Evolutionary conservation across 1,139 yeast species (phyloP), one percentile per base, ranked within the genome.

Genomic region (Saccharomyces hybrid): DNA sequence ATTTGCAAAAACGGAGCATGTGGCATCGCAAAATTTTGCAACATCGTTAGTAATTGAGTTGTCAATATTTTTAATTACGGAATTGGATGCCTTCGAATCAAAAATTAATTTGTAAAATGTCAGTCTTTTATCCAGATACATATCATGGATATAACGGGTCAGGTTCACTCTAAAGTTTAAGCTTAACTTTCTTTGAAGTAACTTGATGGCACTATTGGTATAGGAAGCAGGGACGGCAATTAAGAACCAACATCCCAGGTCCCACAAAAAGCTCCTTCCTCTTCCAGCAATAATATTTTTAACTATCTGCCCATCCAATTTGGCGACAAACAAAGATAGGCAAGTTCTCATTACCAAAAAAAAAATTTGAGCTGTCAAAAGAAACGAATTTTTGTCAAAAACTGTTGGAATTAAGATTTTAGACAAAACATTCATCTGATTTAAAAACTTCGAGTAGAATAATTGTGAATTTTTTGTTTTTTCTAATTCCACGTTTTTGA

Each of bases 151-250:
- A 70, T 91, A 91, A 61, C 97, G 80, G 31, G 87, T 84, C 63
- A 91, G 76, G 62, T 86, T 85, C 0, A 95, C 86, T 73, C 97
- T 81, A 73, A 91, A 91, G 63, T 88, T 88, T 58, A 89, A 77
- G 14, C 96, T 83, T 56, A 91, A 75, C 62, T 89, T 79, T 64
- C 85, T 80, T 55, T 91, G 89, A 64, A 91, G 74, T 66, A 82
- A 88, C 66, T 86, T 88, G 66, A 91, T 91, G 57, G 95, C 91
- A 50, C 96, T 87, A 70, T 91, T 91, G 26, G 97, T 88, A 69
- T 89, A 91, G 2, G 95, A 85, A 0, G 97, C 96, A 1, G 97
- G 98, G 60, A 90, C 83, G 0, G 97, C 97, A 67, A 91, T 83
- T 59, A 88, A 73, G 57, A 91, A 79, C 97, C 97, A 91, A 70